Evolutionary conservation across 148 eudicot species (phyloP).

Genomic region (Talinum fruticosum): DNA sequence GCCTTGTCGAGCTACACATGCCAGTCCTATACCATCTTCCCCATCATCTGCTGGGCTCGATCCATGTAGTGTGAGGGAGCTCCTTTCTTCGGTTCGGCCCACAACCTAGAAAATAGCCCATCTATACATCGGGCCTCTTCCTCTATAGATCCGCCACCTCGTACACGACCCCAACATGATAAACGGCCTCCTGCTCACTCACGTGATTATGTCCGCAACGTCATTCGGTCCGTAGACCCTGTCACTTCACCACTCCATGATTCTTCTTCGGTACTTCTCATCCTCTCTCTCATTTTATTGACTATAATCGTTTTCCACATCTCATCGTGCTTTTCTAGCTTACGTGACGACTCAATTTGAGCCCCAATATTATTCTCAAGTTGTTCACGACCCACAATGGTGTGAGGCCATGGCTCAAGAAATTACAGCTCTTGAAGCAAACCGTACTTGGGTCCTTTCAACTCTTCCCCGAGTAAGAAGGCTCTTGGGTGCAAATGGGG

Average conservation of each 20-base stretch:
- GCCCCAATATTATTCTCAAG: background rate
- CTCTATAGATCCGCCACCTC: no score
- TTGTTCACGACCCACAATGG: background rate
- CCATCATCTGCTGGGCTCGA: no score
- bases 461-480: no score
- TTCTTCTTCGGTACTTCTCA: background rate
- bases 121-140: no score
- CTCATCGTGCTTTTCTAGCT: constrained; percentile 3
- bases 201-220: background rate
- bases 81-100: no score
- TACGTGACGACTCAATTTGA: background rate
- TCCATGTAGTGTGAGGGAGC: no score
- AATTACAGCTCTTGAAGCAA: background rate
- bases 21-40: no score
- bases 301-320: background rate
- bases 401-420: background rate
- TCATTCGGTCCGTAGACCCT: background rate
- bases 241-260: background rate
- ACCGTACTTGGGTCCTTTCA: no score
- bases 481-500: no score
- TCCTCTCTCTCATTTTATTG: background rate
- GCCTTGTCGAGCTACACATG: no score
- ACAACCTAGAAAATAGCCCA: no score
- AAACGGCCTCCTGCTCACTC: background rate
- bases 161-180: background rate